Conservation (phyloP, 306 rosid genomes). For the Cucurbita argyrosperma region DNA sequence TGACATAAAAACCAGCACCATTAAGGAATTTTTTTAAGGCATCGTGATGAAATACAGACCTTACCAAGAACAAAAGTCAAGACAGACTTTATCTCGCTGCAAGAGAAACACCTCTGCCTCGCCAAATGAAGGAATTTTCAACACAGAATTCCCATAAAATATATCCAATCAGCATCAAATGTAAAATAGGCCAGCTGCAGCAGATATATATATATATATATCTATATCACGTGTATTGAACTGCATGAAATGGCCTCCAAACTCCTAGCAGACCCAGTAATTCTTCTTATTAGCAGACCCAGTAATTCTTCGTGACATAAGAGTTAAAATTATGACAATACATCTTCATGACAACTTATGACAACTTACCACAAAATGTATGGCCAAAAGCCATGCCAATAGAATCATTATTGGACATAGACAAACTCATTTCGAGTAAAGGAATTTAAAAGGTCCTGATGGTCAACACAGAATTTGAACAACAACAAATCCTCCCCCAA, state of each 20-base stretch:
- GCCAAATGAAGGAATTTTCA: slow-evolving; percentile 48
- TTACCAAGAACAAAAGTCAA: neutral
- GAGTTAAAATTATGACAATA: no score
- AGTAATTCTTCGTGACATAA: neutral
- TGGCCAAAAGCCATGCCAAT: neutral
- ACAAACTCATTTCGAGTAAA: neutral
- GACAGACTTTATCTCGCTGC: slow-evolving; percentile 6
- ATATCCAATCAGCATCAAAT: neutral
- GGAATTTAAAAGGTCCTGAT: neutral
- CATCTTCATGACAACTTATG: no score
- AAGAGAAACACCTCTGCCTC: slow-evolving; percentile 70
- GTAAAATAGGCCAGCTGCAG: neutral
- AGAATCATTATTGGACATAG: neutral
- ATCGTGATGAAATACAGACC: neutral
- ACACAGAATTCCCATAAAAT: slow-evolving; percentile 3
- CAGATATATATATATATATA: neutral
- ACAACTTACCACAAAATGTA: no score
- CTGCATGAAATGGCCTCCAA: neutral
- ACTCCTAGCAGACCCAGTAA: neutral
- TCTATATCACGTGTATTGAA: neutral
- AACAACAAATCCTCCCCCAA: neutral
- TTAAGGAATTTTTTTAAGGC: neutral
- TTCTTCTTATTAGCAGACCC: no score
- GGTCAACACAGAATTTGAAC: neutral
- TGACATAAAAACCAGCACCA: slow-evolving; percentile 6